phyloP scores from a whole-genome alignment of 2,329 filamentous ascomycete genomes.

The Niveomyces coronatus region DNA sequence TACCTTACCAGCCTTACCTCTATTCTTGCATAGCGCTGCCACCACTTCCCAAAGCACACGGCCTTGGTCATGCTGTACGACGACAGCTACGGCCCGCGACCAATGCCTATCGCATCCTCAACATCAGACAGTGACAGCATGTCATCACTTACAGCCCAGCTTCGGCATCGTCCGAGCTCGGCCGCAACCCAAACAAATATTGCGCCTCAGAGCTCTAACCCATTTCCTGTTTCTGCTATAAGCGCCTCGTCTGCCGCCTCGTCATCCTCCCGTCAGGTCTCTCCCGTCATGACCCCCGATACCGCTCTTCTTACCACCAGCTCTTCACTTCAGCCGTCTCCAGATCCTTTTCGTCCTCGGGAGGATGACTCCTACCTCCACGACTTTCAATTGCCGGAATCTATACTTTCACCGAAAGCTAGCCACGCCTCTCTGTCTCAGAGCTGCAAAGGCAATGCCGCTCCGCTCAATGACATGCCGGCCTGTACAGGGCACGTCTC shows the following conservation, averaged over 20 bases:
- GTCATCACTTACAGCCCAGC: slow-evolving; percentile 29
- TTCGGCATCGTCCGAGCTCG: slow-evolving; percentile 34
- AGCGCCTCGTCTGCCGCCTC: slow-evolving; percentile 47
- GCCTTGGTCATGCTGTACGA: slow-evolving; percentile 8
- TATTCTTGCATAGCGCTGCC: slow-evolving; percentile 1
- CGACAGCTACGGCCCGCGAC: slow-evolving; percentile 2
- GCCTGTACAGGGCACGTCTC: slow-evolving; percentile 14
- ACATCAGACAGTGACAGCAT: slow-evolving; percentile 26
- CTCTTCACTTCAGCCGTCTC: slow-evolving; percentile 57
- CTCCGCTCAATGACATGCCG: slow-evolving; percentile 40
- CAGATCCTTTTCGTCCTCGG: slow-evolving; percentile 48
- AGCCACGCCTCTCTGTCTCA: slow-evolving; percentile 56
- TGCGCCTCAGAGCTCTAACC: slow-evolving; percentile 26
- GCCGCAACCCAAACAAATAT: slow-evolving; percentile 38
- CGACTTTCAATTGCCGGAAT: slow-evolving; percentile 62
- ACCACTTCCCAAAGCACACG: not conserved
- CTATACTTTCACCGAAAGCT: slow-evolving; percentile 50
- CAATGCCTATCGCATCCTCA: slow-evolving; percentile 12
- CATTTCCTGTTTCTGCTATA: slow-evolving; percentile 41
- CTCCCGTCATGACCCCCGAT: slow-evolving; percentile 48
- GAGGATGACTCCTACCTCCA: slow-evolving; percentile 41
- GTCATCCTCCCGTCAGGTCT: slow-evolving; percentile 43
- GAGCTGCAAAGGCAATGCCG: slow-evolving; percentile 44
- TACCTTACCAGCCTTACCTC: slow-evolving; percentile 3
- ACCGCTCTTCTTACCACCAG: slow-evolving; percentile 42